Percentiles rank a stretch among this genome's conserved stretches.
Conservation (phyloP, 2,329 filamentous ascomycete species). For the Pseudogymnoascus sp. region DNA sequence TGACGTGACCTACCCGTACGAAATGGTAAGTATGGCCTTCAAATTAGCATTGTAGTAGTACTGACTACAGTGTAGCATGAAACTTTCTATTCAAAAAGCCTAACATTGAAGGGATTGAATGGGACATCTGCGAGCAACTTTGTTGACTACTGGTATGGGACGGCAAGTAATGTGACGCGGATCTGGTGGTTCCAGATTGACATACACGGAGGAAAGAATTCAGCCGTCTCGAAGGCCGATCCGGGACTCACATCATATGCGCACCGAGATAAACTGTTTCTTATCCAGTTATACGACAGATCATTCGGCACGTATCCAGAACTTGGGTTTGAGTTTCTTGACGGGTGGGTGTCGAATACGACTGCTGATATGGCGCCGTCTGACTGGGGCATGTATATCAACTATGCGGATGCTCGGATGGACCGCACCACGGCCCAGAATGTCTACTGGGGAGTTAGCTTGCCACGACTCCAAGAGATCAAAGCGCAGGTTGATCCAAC, state of each 20-base stretch:
- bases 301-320: conserved; percentile 32
- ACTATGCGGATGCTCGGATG: not conserved
- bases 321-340: not conserved
- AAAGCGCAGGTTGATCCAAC: not conserved
- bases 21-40: not conserved
- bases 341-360: not conserved
- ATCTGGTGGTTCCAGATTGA: conserved; percentile 59
- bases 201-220: conserved; percentile 50
- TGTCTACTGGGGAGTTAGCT: not conserved
- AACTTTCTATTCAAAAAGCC: conserved; percentile 51
- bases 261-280: conserved; percentile 57
- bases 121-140: conserved; percentile 36
- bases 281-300: conserved; percentile 55
- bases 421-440: not conserved
- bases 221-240: not conserved
- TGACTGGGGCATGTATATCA: not conserved
- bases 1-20: not conserved
- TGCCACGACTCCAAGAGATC: not conserved
- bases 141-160: conserved; percentile 46
- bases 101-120: conserved; percentile 45
- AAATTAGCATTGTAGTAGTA: not conserved
- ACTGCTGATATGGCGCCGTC: not conserved
- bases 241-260: conserved; percentile 55
- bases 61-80: conserved; percentile 28
- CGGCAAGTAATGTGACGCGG: conserved; percentile 42